phyloP scores from a whole-genome alignment of 2,329 filamentous ascomycete genomes.

The Aureobasidium namibiae region DNA sequence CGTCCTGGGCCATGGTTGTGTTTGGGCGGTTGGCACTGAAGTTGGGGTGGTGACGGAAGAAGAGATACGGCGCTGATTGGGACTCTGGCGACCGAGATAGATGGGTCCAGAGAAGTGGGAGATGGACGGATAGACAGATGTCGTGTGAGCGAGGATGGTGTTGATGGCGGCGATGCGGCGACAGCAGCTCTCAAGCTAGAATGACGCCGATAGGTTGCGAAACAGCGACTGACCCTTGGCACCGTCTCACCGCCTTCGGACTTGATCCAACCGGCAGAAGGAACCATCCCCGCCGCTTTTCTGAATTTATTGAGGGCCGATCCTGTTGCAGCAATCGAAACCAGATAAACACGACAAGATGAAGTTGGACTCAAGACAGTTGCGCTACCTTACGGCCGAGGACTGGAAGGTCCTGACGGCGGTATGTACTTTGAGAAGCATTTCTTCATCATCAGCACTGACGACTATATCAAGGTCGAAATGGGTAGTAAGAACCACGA shows the following conservation, averaged over 20 bases:
- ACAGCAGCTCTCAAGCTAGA: not conserved
- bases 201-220: not conserved
- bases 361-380: constrained; percentile 89
- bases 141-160: constrained; percentile 16
- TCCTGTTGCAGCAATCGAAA: not conserved
- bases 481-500: constrained; percentile 95
- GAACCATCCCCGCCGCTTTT: not conserved
- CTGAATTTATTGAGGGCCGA: not conserved
- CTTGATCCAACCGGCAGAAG: constrained; percentile 2
- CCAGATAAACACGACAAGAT: constrained; percentile 44
- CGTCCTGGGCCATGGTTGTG: constrained; percentile 78
- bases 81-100: not conserved
- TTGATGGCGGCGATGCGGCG: constrained; percentile 4
- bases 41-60: not conserved
- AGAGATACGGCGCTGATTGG: not conserved
- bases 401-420: constrained; percentile 94
- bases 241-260: constrained; percentile 14
- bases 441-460: not conserved
- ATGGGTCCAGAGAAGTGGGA: not conserved
- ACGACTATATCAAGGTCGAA: constrained; percentile 59
- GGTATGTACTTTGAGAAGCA: constrained; percentile 46
- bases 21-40: not conserved
- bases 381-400: constrained; percentile 85
- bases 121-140: constrained; percentile 17
- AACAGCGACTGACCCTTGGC: constrained; percentile 5